phyloP scores from a whole-genome alignment of 495 filamentous ascomycete genomes.

The Entonaema liquescens region DNA sequence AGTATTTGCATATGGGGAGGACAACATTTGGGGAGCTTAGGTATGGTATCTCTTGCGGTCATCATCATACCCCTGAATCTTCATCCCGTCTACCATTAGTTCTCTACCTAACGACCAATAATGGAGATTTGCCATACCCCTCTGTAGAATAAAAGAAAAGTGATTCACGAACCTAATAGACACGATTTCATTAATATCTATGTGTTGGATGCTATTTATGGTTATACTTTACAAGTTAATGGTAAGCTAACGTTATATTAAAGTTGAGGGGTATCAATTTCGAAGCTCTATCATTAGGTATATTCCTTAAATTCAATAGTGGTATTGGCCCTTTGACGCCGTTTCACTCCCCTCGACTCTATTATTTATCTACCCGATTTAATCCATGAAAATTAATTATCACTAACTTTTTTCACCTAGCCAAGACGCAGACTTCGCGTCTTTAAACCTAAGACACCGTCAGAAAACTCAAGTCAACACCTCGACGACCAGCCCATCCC shows the following conservation, averaged over 20 bases:
- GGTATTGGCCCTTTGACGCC: background rate
- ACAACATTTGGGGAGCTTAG: slow-evolving; percentile 6
- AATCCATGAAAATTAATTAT: too few species aligned
- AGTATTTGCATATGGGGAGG: slow-evolving; percentile 26
- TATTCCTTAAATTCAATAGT: background rate
- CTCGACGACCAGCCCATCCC: background rate
- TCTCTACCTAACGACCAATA: slow-evolving; percentile 10
- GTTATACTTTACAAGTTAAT: background rate
- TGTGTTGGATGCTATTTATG: background rate
- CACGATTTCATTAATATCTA: background rate
- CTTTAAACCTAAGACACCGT: background rate
- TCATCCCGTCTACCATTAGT: slow-evolving; percentile 10
- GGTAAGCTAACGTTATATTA: background rate
- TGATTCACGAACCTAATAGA: slow-evolving; percentile 32
- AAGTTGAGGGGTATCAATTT: slow-evolving; percentile 1
- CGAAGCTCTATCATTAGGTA: background rate
- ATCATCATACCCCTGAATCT: slow-evolving; percentile 21
- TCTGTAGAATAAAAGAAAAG: slow-evolving; percentile 36
- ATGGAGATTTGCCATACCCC: slow-evolving; percentile 25
- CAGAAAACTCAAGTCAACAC: background rate
- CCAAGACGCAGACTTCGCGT: background rate
- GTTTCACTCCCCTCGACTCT: background rate
- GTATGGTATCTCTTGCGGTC: slow-evolving; percentile 22
- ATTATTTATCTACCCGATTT: background rate
- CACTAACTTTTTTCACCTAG: background rate